Base-by-base conservation (phyloP, 2,329 filamentous ascomycete species). In the Ophiosphaerella herpotricha region DNA sequence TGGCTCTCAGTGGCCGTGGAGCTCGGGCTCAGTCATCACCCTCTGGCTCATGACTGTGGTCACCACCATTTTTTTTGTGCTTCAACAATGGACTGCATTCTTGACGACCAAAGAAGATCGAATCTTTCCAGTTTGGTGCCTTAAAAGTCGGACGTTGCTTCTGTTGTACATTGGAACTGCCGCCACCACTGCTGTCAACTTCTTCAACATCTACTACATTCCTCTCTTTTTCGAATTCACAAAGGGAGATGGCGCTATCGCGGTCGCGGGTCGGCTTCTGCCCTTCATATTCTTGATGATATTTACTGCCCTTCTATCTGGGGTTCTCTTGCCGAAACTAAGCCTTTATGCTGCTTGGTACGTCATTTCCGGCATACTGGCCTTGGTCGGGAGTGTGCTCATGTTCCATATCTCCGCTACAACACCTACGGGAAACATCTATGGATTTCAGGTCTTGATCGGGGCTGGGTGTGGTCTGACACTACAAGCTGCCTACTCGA, bases 81-180 rank as follows among this genome's bases (percentile, higher is more conserved):
- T 80, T 0, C 78, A 82, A 43, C 82, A 85, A 58, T 31, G 39
- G 24, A 76, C 67, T 48, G 46, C 60, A 23, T 53, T 83, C 18
- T 66, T 79, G 36, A 84, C 81, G 0, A 78, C 71, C 0, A 55
- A 57, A 0, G 64, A 72, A 4, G 55, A 72, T 2, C 75, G 81
- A 1, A 62, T 83, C 5, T 81, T 83, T 48, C 82, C 82, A 0
- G 61, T 74, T 0, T 71, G 82, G 4, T 74, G 83, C 39, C 60
- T 82, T 4, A 61, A 43, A 14, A 11, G 23, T 12, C 36, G 16
- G 33, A 38, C 24, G 33, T 24, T 24, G 33, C 16, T 45, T 9
- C 33, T 45, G 12, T 33, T 45, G 36, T 39, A 16, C 18, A n/a
- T 39, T 18, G 11, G n/a, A 12, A 16, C 13, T 18, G 14, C 18